Evolutionary conservation across 352 stramenopile species (phyloP), one percentile per base, ranked within the genome.

Genomic region (Pythium graminicola): DNA sequence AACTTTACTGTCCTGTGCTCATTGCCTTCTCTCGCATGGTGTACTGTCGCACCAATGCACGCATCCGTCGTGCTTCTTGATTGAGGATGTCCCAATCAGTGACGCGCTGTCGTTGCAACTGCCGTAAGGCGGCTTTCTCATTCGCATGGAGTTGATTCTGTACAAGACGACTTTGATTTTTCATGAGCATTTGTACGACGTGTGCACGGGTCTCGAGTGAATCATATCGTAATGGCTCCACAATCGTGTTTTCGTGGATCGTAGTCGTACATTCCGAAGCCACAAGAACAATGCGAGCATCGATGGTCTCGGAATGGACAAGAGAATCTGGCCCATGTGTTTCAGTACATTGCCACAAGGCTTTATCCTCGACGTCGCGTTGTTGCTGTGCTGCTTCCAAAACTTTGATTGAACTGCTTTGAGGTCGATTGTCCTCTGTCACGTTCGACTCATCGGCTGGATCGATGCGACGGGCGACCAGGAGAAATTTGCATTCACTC

Each of bases 171-270:
- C 72, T 83, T 41, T 73, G 62, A 50, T 63, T 74, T 50, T 72
- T 78, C 65, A 80, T 69, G 20, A 83, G 19, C 53, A 83, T 50
- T 41, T 66, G 31, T 41, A 78, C 62, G 22, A 76, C 20, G 6
- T 50, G 22, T 24, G 59, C 45, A 7, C 29, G 35, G 2, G 64
- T 48, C 9, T 65, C 62, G 19, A 69, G 10, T 5, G 70, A 48
- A 43, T 29, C 53, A 16, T 53, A 24, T 54, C 17, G 47, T 41
- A 54, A 49, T 22, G 3, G n/a, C 36, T 5, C 3, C 11, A 42
- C 2, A 2, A n/a, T n/a, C n/a, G n/a, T n/a, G n/a, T n/a, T n/a
- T n/a, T n/a, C n/a, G n/a, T n/a, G 16, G 11, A 22, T 35, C 39
- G 28, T 20, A 33, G 17, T 35, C 47, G 20, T 32, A 2, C 10